These are phyloP conservation scores for Chaetomium strumarium DNA, from an alignment of 2,329 filamentous ascomycete species.

Conservation along the genomic window DNA sequence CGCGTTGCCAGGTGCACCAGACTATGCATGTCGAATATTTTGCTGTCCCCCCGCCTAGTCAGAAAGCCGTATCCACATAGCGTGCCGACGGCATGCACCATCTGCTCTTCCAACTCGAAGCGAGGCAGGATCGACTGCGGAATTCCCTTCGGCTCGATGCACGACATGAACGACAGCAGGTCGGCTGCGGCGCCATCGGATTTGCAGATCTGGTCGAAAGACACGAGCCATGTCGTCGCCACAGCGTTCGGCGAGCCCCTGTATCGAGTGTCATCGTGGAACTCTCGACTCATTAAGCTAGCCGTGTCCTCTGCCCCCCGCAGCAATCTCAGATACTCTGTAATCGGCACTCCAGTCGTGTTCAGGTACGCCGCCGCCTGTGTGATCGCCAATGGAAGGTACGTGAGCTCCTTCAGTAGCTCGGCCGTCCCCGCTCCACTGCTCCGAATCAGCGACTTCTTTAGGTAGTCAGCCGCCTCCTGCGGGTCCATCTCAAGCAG, in stretches of 20 bases:
- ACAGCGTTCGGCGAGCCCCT: constrained; percentile 10
- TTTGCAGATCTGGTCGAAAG: constrained; percentile 34
- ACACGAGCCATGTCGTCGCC: constrained; percentile 28
- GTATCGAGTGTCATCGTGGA: constrained; percentile 23
- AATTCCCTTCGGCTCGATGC: constrained; percentile 34
- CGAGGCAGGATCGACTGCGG: constrained; percentile 29
- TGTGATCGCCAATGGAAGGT: constrained; percentile 36
- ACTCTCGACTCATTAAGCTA: constrained; percentile 31
- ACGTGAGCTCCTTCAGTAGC: constrained; percentile 31
- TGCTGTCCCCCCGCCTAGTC: constrained; percentile 19
- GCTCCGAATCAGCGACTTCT: constrained; percentile 23
- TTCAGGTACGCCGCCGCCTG: constrained; percentile 17
- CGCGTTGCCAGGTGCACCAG: constrained; percentile 32
- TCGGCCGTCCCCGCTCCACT: constrained; percentile 13
- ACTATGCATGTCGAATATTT: constrained; percentile 33
- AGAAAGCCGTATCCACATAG: constrained; percentile 32
- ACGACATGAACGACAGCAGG: constrained; percentile 35
- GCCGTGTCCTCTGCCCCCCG: constrained; percentile 28
- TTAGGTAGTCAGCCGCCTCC: constrained; percentile 28
- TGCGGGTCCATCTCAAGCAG: constrained; percentile 28
- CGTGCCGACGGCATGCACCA: constrained; percentile 28
- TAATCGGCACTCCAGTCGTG: constrained; percentile 5
- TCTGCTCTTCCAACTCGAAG: constrained; percentile 5
- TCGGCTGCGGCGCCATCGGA: constrained; percentile 29
- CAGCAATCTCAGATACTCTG: constrained; percentile 32